Evolutionary conservation across 306 rosid species (phyloP).

Genomic region (Albizia julibrissin): DNA sequence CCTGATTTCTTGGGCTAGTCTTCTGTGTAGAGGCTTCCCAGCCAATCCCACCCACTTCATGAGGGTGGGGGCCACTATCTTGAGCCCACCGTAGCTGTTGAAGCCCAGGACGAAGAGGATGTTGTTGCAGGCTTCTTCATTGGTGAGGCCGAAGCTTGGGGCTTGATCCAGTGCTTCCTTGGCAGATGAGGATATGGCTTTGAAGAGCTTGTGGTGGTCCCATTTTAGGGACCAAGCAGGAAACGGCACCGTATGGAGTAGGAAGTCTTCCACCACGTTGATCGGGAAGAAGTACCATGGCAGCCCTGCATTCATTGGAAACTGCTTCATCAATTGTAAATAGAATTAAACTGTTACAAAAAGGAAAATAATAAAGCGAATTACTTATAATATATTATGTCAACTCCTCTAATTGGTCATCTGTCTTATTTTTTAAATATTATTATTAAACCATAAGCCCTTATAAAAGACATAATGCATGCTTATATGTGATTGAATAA

Average conservation of each 20-base stretch:
- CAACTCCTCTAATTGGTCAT: too few species aligned
- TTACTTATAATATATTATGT: too few species aligned
- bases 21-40: conserved; percentile 50
- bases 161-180: conserved; percentile 3
- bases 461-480: too few species aligned
- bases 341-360: not conserved
- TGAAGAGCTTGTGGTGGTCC: not conserved
- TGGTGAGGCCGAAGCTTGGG: not conserved
- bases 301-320: not conserved
- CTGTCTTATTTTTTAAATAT: too few species aligned
- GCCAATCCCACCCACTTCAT: conserved; percentile 41
- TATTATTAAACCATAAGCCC: too few species aligned
- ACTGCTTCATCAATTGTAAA: not conserved
- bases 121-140: conserved; percentile 9
- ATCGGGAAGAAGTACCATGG: conserved; percentile 12
- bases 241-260: conserved; percentile 14
- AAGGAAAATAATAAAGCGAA: too few species aligned
- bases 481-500: too few species aligned
- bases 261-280: not conserved
- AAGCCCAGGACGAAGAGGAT: not conserved
- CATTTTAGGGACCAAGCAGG: not conserved
- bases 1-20: conserved; percentile 56
- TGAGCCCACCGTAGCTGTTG: conserved; percentile 19
- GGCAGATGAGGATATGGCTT: not conserved
- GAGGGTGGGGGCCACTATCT: not conserved